Evolutionary conservation across 2,329 filamentous ascomycete genomes (phyloP), one percentile per base, ranked within the genome.

Genomic region (Calonectria pseudoturangicola): DNA sequence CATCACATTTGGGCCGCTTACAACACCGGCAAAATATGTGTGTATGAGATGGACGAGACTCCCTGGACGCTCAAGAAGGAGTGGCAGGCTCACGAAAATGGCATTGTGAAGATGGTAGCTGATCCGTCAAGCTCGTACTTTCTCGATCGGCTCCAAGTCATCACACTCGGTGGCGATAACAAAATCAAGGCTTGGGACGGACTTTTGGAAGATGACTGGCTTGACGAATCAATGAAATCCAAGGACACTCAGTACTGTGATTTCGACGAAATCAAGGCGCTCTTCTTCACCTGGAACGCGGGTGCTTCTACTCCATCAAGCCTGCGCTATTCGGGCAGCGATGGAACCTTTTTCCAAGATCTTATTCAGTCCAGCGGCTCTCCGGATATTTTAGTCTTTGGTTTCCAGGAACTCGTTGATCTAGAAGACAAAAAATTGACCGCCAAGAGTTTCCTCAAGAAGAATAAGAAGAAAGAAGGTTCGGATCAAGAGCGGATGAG

Each of bases 371-470:
- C 90, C n/a, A 92, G 93, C 74, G 90, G 93, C 47, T 92, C 93
- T 9, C 95, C 97, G 0, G 97, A 98, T 78, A 95, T 99, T 63
- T 86, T 98, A 2, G 91, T 98, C 0, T 99, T 99, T 87, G 96
- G 96, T 1, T 99, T 99, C 83, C 97, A 99, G 83, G 97, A 99
- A 84, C 89, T 99, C n/a, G 97, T 99, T 4, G 97, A 99, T 81
- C 88, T 99, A 9, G 97, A 99, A 83, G 95, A 99, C 85, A 98
- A 98, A 86, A 97, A 96, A 77, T 94, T 97, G 64, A 98, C 96
- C 27, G 97, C 97, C n/a, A 98, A 97, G 85, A 95, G 94, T 68
- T 92, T 98, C 77, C 93, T 98, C 82, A 97, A 96, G 81, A 95
- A 94, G 78, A 97, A 97, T 83, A 98, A 98, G 82, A 94, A 95